These are phyloP conservation scores for Pezicula rhizophila DNA, from an alignment of 2,329 filamentous ascomycete species.

Conservation along the genomic window DNA sequence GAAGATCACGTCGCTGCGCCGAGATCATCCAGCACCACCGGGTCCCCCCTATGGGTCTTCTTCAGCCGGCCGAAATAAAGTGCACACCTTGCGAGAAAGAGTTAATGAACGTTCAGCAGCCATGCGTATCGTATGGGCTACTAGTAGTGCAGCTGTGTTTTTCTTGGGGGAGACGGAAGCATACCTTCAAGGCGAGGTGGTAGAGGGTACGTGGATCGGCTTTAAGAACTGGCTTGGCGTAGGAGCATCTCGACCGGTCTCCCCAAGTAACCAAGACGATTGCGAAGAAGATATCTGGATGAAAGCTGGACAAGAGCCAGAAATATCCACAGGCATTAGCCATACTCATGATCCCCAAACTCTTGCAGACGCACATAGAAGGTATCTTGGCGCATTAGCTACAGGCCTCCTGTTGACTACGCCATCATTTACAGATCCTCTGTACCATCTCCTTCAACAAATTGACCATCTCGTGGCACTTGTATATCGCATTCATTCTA, in stretches of 20 bases:
- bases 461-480: slow-evolving; percentile 79
- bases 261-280: slow-evolving; percentile 10
- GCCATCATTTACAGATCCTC: slow-evolving; percentile 52
- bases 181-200: slow-evolving; percentile 86
- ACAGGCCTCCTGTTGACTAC: slow-evolving; percentile 63
- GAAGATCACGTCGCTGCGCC: slow-evolving; percentile 74
- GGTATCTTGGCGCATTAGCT: slow-evolving; percentile 65
- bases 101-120: slow-evolving; percentile 56
- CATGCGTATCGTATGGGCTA: slow-evolving; percentile 85
- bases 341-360: slow-evolving; percentile 72
- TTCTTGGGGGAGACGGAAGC: slow-evolving; percentile 81
- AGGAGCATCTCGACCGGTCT: slow-evolving; percentile 12
- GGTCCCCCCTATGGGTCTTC: slow-evolving; percentile 58
- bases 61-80: slow-evolving; percentile 51
- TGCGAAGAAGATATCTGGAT: slow-evolving; percentile 39
- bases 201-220: slow-evolving; percentile 72
- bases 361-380: slow-evolving; percentile 70
- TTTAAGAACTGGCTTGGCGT: slow-evolving; percentile 68
- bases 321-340: slow-evolving; percentile 2
- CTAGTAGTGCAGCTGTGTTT: slow-evolving; percentile 79
- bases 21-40: slow-evolving; percentile 69
- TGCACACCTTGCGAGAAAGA: slow-evolving; percentile 56
- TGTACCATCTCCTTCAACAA: slow-evolving; percentile 63
- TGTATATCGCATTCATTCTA: slow-evolving; percentile 65
- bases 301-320: slow-evolving; percentile 19